Base-by-base conservation (phyloP, 805 yeast genomes). In the Wickerhamomyces subpelliculosus region DNA sequence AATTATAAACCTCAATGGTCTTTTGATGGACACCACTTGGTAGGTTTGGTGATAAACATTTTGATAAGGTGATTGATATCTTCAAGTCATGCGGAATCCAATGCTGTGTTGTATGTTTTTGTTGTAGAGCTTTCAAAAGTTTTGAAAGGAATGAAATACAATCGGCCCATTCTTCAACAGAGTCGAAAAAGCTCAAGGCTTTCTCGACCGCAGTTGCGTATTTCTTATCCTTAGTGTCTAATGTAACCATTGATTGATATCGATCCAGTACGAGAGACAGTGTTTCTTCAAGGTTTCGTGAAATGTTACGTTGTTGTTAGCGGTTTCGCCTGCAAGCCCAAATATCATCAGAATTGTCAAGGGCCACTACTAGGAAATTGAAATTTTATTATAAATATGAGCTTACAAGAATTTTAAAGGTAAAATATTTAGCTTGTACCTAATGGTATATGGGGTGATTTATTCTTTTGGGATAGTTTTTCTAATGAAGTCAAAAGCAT, bases 21-120 rank as follows among this genome's bases (percentile, higher is more conserved):
- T 87, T 93, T 47, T 83, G 84, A 57, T 93, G 98, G 0, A 93
- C 99, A 8, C 99, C 98, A 35, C 95, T 84, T 0, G 99, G 98
- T 10, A 93, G 68, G 36, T 70, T 70, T 1, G 94, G 80, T 2
- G 88, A 78, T 22, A 90, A 64, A 43, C 97, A 93, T 30, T 81
- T 75, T 0, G 96, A 76, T 36, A 93, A 67, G 29, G 82, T 68
- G 42, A 75, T 74, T 25, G 95, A 76, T 1, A 93, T 79, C 35
- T 74, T 73, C 12, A 73, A 63, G 3, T 80, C 75, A 33, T 65
- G 70, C 0, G 96, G 97, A 11, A 90, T 68, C 72, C 77, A 75
- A 42, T 74, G 67, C 32, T 60, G 40, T 35, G 61, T 46, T 47
- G 56, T 46, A 49, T 70, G 61, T 43, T 64, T 29, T 57, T 70